Conservation (phyloP, 1,284 basidiomycete species). For the Cutaneotrichosporon curvatum region DNA sequence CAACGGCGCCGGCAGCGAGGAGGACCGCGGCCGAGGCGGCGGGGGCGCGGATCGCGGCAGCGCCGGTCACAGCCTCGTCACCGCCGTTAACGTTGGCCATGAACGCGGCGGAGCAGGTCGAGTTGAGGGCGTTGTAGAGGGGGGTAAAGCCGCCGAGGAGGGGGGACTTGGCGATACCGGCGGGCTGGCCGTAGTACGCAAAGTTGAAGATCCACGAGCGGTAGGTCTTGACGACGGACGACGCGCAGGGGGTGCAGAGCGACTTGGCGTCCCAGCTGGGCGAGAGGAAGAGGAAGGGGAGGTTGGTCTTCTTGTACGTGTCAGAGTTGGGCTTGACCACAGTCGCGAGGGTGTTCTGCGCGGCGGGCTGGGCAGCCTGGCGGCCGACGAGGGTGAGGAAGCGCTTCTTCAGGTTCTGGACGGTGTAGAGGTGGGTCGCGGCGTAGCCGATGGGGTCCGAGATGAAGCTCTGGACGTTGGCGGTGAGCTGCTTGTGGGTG, state of each 20-base stretch:
- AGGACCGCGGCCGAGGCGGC: slow-evolving; percentile 19
- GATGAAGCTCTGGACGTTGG: slow-evolving; percentile 1
- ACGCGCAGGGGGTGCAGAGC: slow-evolving; percentile 76
- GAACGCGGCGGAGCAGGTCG: slow-evolving; percentile 47
- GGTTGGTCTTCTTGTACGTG: slow-evolving; percentile 58
- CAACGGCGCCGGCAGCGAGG: slow-evolving; percentile 24
- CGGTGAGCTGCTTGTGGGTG: slow-evolving; percentile 5
- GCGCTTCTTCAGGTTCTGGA: slow-evolving; percentile 26
- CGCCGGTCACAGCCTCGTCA: slow-evolving; percentile 16
- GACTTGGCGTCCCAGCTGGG: slow-evolving; percentile 49
- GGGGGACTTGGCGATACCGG: slow-evolving; percentile 59
- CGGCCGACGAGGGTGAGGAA: slow-evolving; percentile 14
- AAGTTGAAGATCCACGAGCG: slow-evolving; percentile 61
- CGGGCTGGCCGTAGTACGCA: slow-evolving; percentile 56
- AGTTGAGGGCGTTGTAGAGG: slow-evolving; percentile 58
- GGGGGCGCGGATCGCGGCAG: slow-evolving; percentile 20
- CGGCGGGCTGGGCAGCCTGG: neutral
- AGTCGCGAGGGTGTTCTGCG: slow-evolving; percentile 25
- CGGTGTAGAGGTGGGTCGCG: slow-evolving; percentile 37
- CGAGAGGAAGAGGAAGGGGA: slow-evolving; percentile 71
- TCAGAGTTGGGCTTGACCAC: slow-evolving; percentile 58
- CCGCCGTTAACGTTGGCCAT: slow-evolving; percentile 39
- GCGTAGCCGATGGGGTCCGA: slow-evolving; percentile 29
- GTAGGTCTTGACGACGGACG: slow-evolving; percentile 64
- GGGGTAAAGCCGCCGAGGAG: slow-evolving; percentile 60